Percentiles rank a stretch among this genome's conserved stretches.
phyloP scores from a whole-genome alignment of 371 early-diverging fungal species.

The Umbelopsis sp. region DNA sequence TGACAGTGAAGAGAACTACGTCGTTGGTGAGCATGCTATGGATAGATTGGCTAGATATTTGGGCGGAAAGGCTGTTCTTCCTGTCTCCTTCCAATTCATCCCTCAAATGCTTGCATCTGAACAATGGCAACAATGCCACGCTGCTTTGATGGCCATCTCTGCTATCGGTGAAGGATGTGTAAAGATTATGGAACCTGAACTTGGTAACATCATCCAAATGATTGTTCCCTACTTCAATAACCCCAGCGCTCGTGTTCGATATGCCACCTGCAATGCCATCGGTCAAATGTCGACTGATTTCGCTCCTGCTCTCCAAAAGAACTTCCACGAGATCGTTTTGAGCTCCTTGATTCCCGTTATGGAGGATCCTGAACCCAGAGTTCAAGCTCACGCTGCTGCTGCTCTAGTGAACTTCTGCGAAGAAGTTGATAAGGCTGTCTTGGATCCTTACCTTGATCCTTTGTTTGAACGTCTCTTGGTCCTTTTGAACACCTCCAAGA shows the following conservation, averaged over 20 bases:
- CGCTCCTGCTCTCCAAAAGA: slow-evolving; percentile 82
- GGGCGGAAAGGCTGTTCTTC: slow-evolving; percentile 89
- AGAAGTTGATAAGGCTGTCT: slow-evolving; percentile 72
- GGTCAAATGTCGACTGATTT: slow-evolving; percentile 98
- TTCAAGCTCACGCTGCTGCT: slow-evolving; percentile 95
- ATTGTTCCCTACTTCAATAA: slow-evolving; percentile 86
- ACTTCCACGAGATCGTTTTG: slow-evolving; percentile 79
- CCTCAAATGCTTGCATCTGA: slow-evolving; percentile 86
- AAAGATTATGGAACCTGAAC: slow-evolving; percentile 89
- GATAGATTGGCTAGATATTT: slow-evolving; percentile 91
- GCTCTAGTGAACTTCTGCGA: slow-evolving; percentile 97
- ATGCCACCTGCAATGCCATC: slow-evolving; percentile 94
- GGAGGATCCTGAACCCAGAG: slow-evolving; percentile 83
- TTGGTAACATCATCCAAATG: slow-evolving; percentile 82
- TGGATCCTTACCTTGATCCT: slow-evolving; percentile 87
- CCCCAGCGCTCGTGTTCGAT: slow-evolving; percentile 94
- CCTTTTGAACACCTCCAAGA: slow-evolving; percentile 79
- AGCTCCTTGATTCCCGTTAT: slow-evolving; percentile 84
- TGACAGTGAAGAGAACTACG: slow-evolving; percentile 85
- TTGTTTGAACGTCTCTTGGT: slow-evolving; percentile 85
- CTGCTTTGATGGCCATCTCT: slow-evolving; percentile 91
- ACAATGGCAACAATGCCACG: slow-evolving; percentile 93
- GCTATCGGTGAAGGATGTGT: slow-evolving; percentile 97
- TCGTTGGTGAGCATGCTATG: slow-evolving; percentile 93
- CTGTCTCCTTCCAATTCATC: slow-evolving; percentile 86